Conservation (phyloP, 1,139 yeast species). For the Hyphopichia buzzinii region DNA sequence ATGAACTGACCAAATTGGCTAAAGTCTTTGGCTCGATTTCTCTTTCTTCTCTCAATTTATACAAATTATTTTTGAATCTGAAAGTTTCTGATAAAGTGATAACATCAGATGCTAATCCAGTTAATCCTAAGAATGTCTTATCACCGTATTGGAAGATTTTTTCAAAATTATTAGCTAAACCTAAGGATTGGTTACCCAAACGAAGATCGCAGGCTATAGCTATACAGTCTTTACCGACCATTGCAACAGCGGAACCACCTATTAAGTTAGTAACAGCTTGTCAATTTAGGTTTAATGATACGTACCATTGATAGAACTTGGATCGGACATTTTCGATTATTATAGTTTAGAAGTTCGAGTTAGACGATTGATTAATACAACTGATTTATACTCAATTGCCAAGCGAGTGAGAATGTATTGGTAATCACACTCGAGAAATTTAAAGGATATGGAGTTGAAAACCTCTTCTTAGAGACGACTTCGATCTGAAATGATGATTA, state of each 20-base stretch:
- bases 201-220: slow-evolving; percentile 97
- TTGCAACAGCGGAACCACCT: slow-evolving; percentile 97
- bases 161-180: slow-evolving; percentile 89
- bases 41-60: slow-evolving; percentile 89
- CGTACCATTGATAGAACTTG: slow-evolving; percentile 45
- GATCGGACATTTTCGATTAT: slow-evolving; percentile 37
- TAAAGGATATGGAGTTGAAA: too few relatives aligned
- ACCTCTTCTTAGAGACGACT: too few relatives aligned
- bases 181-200: slow-evolving; percentile 90
- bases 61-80: slow-evolving; percentile 81
- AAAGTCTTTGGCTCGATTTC: slow-evolving; percentile 89
- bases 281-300: slow-evolving; percentile 2
- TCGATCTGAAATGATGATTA: too few relatives aligned
- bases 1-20: slow-evolving; percentile 87
- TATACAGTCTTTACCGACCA: slow-evolving; percentile 97
- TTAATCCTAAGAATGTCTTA: slow-evolving; percentile 82
- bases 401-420: too few relatives aligned
- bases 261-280: slow-evolving; percentile 10
- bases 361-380: too few relatives aligned
- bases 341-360: too few relatives aligned
- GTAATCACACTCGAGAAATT: too few relatives aligned
- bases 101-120: slow-evolving; percentile 96
- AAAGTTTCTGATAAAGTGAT: slow-evolving; percentile 79
- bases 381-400: too few relatives aligned
- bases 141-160: slow-evolving; percentile 81